Conservation (phyloP, 768 basidiomycete species). For the Kondoa subrosea region DNA sequence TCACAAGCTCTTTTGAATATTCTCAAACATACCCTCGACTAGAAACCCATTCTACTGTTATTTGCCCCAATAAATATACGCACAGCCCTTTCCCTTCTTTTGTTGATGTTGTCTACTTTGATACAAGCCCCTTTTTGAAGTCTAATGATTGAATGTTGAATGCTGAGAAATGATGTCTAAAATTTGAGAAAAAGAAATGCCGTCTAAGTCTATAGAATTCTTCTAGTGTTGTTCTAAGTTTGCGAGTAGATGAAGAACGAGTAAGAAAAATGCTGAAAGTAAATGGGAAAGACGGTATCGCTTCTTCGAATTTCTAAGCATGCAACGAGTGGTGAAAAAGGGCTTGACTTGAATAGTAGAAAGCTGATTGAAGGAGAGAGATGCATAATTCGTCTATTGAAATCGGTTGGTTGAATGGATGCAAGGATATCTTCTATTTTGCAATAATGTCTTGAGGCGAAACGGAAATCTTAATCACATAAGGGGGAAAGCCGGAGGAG, state of each 20-base stretch:
- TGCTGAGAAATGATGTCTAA: not conserved
- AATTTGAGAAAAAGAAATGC: not conserved
- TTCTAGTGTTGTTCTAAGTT: too few relatives aligned
- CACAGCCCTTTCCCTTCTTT: not conserved
- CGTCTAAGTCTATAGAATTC: too few relatives aligned
- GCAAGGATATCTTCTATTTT: not conserved
- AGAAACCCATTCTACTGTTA: not conserved
- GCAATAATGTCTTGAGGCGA: not conserved
- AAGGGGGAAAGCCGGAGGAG: not conserved
- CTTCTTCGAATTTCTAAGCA: too few relatives aligned
- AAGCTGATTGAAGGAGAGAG: too few relatives aligned
- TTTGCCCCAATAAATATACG: not conserved
- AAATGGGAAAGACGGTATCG: not conserved
- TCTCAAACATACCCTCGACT: too few relatives aligned
- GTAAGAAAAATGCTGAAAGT: not conserved
- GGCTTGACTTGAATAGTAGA: too few relatives aligned
- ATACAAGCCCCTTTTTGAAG: not conserved
- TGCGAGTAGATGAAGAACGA: not conserved
- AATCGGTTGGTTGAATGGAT: too few relatives aligned
- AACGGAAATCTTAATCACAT: not conserved
- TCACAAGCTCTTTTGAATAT: too few relatives aligned
- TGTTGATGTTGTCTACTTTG: not conserved
- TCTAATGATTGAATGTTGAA: not conserved
- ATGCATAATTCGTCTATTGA: too few relatives aligned
- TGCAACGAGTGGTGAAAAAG: too few relatives aligned